Conservation (phyloP, 192 early-diverging fungal species). For the Linnemannia zychae region DNA sequence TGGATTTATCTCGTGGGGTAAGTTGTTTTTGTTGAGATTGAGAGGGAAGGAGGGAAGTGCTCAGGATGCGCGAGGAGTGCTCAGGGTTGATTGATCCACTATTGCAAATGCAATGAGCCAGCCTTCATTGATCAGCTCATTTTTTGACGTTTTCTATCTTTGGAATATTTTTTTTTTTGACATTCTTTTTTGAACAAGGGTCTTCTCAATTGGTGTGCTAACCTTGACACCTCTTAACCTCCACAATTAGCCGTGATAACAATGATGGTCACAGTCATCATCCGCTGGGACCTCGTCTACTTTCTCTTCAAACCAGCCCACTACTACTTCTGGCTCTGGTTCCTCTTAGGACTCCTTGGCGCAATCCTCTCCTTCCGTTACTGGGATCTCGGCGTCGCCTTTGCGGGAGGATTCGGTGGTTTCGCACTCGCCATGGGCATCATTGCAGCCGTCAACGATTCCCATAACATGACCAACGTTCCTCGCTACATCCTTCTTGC, state of each 20-base stretch:
- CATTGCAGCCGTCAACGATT: conserved; percentile 20
- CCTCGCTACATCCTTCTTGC: conserved; percentile 18
- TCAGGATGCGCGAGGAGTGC: background rate
- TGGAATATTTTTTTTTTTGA: background rate
- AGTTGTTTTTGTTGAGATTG: background rate
- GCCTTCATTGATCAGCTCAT: background rate
- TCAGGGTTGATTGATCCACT: background rate
- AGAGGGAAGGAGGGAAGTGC: background rate
- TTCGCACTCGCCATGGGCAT: conserved; percentile 46
- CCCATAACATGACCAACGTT: background rate
- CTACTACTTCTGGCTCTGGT: conserved; percentile 48
- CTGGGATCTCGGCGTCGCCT: conserved; percentile 42
- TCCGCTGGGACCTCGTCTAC: conserved; percentile 26
- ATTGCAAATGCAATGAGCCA: conserved; percentile 2
- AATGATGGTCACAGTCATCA: conserved; percentile 18
- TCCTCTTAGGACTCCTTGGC: conserved; percentile 17
- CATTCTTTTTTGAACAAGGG: background rate
- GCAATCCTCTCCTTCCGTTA: conserved; percentile 32
- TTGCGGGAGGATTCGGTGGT: conserved; percentile 45
- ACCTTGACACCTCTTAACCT: too few relatives aligned
- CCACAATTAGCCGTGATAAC: conserved; percentile 21
- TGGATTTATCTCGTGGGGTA: conserved; percentile 50
- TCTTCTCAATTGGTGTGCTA: background rate
- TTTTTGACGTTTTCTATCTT: conserved; percentile 15
- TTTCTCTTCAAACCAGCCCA: conserved; percentile 28